These are phyloP conservation scores for Lichtheimia ornata DNA, from an alignment of 371 early-diverging fungal genomes.

Conservation along the genomic window DNA sequence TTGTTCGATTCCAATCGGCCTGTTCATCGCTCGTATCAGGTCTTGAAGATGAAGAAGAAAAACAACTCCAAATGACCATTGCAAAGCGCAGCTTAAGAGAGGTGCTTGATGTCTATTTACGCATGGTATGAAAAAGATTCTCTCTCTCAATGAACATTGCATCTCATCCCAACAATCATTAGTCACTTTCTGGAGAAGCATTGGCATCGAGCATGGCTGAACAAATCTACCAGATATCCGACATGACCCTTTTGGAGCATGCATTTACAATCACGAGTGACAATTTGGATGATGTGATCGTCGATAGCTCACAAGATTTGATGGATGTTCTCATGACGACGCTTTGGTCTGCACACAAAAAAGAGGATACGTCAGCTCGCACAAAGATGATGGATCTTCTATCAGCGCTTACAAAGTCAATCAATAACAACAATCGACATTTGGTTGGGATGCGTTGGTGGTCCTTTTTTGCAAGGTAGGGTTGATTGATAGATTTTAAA, in stretches of 20 bases:
- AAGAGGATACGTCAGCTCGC: conserved; percentile 12
- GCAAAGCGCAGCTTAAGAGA: conserved; percentile 39
- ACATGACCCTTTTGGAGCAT: neutral
- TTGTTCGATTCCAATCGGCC: conserved; percentile 36
- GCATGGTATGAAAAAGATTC: conserved; percentile 22
- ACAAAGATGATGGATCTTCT: conserved; percentile 30
- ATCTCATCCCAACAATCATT: neutral
- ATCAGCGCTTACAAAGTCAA: conserved; percentile 23
- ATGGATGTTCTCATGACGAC: conserved; percentile 32
- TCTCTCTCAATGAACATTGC: neutral
- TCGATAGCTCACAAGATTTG: conserved; percentile 23
- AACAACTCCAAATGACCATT: conserved; percentile 18
- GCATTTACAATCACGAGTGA: neutral
- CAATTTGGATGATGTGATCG: conserved; percentile 14
- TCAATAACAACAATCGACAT: conserved; percentile 24
- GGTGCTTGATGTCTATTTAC: conserved; percentile 36
- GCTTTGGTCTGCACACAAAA: conserved; percentile 20
- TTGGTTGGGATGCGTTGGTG: conserved; percentile 45
- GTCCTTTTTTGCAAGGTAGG: conserved; percentile 37
- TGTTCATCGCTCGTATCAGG: conserved; percentile 11
- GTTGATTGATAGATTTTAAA: no score
- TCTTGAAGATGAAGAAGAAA: conserved; percentile 13
- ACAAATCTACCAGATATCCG: neutral
- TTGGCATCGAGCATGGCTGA: conserved; percentile 13
- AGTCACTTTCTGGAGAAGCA: conserved; percentile 35